phyloP scores from a whole-genome alignment of 148 eudicot species.

The Spergularia bocconei region DNA sequence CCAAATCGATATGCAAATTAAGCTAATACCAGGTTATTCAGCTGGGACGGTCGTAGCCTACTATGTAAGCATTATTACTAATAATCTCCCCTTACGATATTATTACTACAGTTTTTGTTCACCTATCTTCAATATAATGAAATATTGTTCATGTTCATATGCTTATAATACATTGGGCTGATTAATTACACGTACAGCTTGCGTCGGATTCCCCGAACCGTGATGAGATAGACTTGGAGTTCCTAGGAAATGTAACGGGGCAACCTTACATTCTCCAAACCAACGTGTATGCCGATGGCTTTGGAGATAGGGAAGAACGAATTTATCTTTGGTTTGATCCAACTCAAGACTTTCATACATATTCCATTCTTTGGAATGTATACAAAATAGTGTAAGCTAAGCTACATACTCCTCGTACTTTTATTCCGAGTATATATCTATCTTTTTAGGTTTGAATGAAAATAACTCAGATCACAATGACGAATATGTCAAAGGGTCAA shows the following conservation, averaged over 20 bases:
- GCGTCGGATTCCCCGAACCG: slow-evolving; percentile 62
- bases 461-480: no score
- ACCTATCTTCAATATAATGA: no score
- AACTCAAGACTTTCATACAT: slow-evolving; percentile 72
- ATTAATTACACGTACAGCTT: slow-evolving; percentile 38
- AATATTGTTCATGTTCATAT: no score
- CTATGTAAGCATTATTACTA: slow-evolving; percentile 57
- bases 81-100: no score
- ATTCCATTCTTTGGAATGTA: slow-evolving; percentile 75
- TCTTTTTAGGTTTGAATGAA: no score
- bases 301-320: slow-evolving; percentile 69
- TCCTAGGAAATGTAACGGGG: slow-evolving; percentile 64
- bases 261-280: slow-evolving; percentile 77
- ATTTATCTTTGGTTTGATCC: slow-evolving; percentile 87
- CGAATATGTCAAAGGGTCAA: no score
- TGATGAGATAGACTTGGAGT: slow-evolving; percentile 76
- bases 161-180: no score
- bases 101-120: no score
- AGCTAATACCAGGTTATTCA: slow-evolving; percentile 64
- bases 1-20: slow-evolving; percentile 82
- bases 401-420: neutral
- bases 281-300: slow-evolving; percentile 67
- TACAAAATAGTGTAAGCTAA: slow-evolving; percentile 76
- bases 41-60: slow-evolving; percentile 89
- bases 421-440: no score